Evolutionary conservation across 768 basidiomycete species (phyloP), one percentile per base, ranked within the genome.

Genomic region (Suillus subluteus): DNA sequence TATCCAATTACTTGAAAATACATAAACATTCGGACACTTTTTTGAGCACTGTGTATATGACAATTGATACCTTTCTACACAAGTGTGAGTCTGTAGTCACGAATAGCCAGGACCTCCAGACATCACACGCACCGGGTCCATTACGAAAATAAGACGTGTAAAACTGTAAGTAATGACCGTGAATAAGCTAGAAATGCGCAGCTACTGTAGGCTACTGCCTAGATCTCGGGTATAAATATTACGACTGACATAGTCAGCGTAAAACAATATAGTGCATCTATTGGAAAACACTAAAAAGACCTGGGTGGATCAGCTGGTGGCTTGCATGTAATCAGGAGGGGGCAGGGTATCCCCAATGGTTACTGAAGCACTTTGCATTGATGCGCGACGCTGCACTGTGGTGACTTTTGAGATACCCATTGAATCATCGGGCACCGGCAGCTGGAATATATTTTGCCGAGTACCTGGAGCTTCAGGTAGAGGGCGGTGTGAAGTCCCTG

Each of bases 261-360:
- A 21, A 35, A 13, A 61, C 12, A 3, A 43, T 26, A 16, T 15
- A 16, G 23, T 32, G 21, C 16, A 43, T 30, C 6, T 12, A 43
- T 7, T 12, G 23, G 41, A 3, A 43, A 61, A 30, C 6, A 13
- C 6, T 7, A 6, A 3, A 48, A 41, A 11, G 9, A 40, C 55
- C 8, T 30, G 37, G 12, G 65, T 66, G 9, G 15, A 52, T 16
- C 44, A 44, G 43, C 16, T 38, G 8, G 38, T 66, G 6, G 67
- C 73, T 58, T 76, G 73, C 23, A 15, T 65, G 41, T 76, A 76
- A 56, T 73, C 66, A 0, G 75, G 74, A 35, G 74, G 73, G 59
- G 41, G 40, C 6, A 75, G 71, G 32, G 62, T 64, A n/a, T 73
- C 73, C 38, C 68, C 68, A 11, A 30, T 13, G 32, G 65, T 58